Evolutionary conservation across 2,329 filamentous ascomycete genomes (phyloP), one percentile per base, ranked within the genome.

Genomic region (Sporothrix luriei): DNA sequence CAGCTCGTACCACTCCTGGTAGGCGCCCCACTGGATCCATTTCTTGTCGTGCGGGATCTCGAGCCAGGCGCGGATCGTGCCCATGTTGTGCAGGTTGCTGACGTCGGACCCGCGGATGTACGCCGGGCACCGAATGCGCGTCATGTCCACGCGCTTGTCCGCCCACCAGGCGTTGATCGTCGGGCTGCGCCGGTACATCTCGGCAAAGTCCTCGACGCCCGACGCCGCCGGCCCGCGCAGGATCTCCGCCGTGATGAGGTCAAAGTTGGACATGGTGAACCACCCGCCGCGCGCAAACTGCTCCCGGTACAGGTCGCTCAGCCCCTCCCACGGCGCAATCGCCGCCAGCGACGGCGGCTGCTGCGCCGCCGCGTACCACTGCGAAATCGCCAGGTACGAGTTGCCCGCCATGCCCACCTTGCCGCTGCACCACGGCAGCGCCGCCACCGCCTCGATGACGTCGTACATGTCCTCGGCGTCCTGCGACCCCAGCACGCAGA

Each of bases 51-150:
- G 54, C n/a, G 49, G 49, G n/a, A 52, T 52, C 49, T 52, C 49
- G 19, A 52, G 49, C 49, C 49, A 52, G 21, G 49, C 49, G 10
- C 49, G 49, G 49, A 52, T 26, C 49, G 49, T 9, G 49, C 49
- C 49, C 49, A 52, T 52, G 49, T 52, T 52, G 49, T 52, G 49
- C 49, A 52, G 49, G 24, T 55, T 57, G 54, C 49, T 52, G 49
- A 52, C 49, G 49, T 52, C 49, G 9, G 49, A 52, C 49, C 49
- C 49, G 49, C 49, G 49, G 5, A 52, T 52, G 49, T 52, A 52
- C 3, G 21, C 21, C 49, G 49, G 49, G 49, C 49, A 52, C n/a
- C 14, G 49, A 21, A 52, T 52, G n/a, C 49, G 49, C 49, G 49
- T 52, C 49, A 52, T 52, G 49, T 52, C 49, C 21, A 52, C 49